A percentile compares a stretch with the other conserved stretches of the same genome.
Evolutionary conservation across 345 rosid genomes (phyloP).

Genomic region (Gossypium turneri): DNA sequence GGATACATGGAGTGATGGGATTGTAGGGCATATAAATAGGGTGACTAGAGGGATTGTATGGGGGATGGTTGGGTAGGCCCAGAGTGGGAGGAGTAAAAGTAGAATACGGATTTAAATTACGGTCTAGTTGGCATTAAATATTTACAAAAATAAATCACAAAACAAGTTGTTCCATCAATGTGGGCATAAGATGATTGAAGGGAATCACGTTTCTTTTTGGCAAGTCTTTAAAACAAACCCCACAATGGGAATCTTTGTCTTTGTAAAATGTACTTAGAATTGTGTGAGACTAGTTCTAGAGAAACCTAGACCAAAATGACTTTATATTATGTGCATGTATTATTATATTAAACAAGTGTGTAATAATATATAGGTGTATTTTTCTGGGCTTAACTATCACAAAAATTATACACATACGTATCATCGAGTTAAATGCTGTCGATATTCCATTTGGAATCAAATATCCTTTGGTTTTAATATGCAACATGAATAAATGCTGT

Average conservation of each 20-base stretch:
- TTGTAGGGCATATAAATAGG: slow-evolving; percentile 31
- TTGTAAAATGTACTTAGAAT: slow-evolving; percentile 14
- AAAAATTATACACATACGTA: not conserved
- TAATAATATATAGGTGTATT: not conserved
- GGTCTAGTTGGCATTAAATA: too few relatives aligned
- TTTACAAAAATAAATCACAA: too few relatives aligned
- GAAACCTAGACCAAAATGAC: slow-evolving; percentile 21
- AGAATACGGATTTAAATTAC: slow-evolving; percentile 15
- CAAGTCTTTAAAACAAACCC: not conserved
- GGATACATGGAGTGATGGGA: slow-evolving; percentile 19
- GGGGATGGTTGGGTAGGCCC: slow-evolving; percentile 3
- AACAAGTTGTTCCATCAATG: slow-evolving; percentile 13
- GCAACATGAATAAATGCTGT: not conserved
- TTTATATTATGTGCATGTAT: not conserved
- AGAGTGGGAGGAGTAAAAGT: not conserved
- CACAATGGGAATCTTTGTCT: slow-evolving; percentile 34
- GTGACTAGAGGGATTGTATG: not conserved
- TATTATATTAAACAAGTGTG: not conserved
- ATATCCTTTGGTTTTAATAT: not conserved
- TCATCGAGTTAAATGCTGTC: not conserved
- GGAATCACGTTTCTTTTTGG: slow-evolving; percentile 26
- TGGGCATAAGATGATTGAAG: slow-evolving; percentile 33
- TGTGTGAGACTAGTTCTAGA: slow-evolving; percentile 14
- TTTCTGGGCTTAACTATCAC: slow-evolving; percentile 2
- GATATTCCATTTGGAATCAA: not conserved